Evolutionary conservation across 2,329 filamentous ascomycete species (phyloP).

Genomic region (Xylaria multiplex): DNA sequence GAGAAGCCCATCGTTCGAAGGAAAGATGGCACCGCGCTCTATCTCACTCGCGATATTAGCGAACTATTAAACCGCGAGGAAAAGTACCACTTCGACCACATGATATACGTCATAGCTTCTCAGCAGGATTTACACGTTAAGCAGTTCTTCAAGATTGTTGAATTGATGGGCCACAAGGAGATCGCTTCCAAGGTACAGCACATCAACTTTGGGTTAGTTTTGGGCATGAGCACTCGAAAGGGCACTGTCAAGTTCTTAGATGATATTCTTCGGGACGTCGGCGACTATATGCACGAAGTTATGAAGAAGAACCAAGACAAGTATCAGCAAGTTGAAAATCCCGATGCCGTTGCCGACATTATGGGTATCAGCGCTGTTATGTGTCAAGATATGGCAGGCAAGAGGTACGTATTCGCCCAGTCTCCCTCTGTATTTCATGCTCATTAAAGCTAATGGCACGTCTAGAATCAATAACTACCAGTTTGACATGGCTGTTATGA

Average conservation of each 20-base stretch:
- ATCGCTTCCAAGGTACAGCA: conserved; percentile 75
- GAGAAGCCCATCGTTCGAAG: conserved; percentile 78
- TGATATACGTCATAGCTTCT: conserved; percentile 81
- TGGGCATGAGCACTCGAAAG: conserved; percentile 76
- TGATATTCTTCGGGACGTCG: conserved; percentile 80
- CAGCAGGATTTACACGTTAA: conserved; percentile 78
- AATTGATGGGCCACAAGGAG: conserved; percentile 75
- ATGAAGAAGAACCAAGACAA: conserved; percentile 93
- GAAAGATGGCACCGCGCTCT: conserved; percentile 78
- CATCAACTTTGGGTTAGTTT: conserved; percentile 78
- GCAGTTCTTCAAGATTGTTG: conserved; percentile 80
- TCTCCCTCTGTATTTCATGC: conserved; percentile 38
- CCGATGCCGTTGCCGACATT: conserved; percentile 82
- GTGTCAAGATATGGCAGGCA: conserved; percentile 98
- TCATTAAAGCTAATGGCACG: conserved; percentile 15
- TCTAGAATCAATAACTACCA: conserved; percentile 60
- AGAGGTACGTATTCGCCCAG: conserved; percentile 68
- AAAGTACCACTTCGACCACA: conserved; percentile 74
- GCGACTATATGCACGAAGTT: conserved; percentile 96
- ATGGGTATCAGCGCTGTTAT: conserved; percentile 95
- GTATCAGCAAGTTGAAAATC: conserved; percentile 89
- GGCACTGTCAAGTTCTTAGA: conserved; percentile 71
- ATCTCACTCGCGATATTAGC: conserved; percentile 81
- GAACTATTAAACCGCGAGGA: conserved; percentile 73
- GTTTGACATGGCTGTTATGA: conserved; percentile 78